Evolutionary conservation across 805 yeast species (phyloP), one percentile per base, ranked within the genome.

Genomic region (Yamadazyma paraphyllophila): DNA sequence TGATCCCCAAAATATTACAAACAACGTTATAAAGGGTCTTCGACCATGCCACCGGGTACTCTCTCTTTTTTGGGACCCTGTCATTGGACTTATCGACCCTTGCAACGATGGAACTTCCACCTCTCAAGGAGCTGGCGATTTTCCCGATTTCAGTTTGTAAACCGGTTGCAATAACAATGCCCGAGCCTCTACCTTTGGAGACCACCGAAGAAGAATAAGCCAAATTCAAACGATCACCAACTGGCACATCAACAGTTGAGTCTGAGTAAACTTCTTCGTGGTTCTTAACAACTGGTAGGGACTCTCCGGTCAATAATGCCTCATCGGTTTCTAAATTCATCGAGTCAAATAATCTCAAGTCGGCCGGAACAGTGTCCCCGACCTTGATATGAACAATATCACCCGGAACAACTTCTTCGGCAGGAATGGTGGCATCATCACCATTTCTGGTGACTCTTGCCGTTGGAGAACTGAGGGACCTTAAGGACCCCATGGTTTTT

Each of bases 401-500:
- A 24, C 76, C 77, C n/a, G 73, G 73, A 17, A 68, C 75, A 13
- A 72, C 64, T 40, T 76, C 75, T 45, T 69, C 73, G 7, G 77
- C 71, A 14, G 69, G 66, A 32, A 61, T 52, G 30, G 69, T 59
- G 15, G 48, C 15, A 41, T 62, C 58, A 32, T 62, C 61, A 17
- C 79, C 80, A 37, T 67, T 58, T 51, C 81, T 65, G 10, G 73
- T 48, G 1, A 71, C 79, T 46, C 67, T 65, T 2, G 78, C 80
- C 27, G 73, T 71, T 4, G 78, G 71, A 7, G 77, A 69, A 24
- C 77, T 59, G 45, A 76, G 72, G 24, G 70, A 68, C 44, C 71
- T 65, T 50, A 76, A 62, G 6, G 80, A 77, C 7, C 77, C 69
- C 65, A 76, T 76, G 4, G 80, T 77, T 33, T 71, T 63, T 52